Percentiles rank a stretch among this genome's conserved stretches.
Evolutionary conservation across 176 grass and related monocot genomes (phyloP).

Genomic region (Calamus simplicifolius): DNA sequence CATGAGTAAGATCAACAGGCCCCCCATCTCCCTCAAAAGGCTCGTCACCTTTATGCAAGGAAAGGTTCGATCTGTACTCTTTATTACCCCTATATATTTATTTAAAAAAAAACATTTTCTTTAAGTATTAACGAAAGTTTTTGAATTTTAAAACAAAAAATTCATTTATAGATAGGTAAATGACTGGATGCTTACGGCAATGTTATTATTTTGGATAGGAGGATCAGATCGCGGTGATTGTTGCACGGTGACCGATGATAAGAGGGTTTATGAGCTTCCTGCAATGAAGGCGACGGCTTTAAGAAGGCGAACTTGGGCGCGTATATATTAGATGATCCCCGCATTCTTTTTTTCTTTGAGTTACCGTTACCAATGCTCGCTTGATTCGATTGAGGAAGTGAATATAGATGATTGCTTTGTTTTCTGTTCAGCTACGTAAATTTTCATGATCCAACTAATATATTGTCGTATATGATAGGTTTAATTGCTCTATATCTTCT

Average conservation of each 20-base stretch:
- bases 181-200: background rate
- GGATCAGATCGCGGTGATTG: constrained; percentile 60
- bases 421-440: too few species aligned
- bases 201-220: constrained; percentile 18
- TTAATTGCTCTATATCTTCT: too few species aligned
- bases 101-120: too few species aligned
- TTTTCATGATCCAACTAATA: too few species aligned
- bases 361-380: background rate
- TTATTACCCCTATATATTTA: background rate
- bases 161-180: background rate
- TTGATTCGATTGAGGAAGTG: too few species aligned
- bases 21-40: constrained; percentile 57
- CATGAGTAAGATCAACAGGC: constrained; percentile 82
- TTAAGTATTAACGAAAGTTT: too few species aligned
- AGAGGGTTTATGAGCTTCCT: constrained; percentile 73
- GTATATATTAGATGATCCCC: constrained; percentile 19
- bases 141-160: too few species aligned
- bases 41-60: constrained; percentile 63
- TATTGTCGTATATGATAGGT: too few species aligned
- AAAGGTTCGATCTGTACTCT: constrained; percentile 26
- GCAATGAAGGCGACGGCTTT: constrained; percentile 69
- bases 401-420: too few species aligned
- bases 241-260: constrained; percentile 64
- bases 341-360: background rate
- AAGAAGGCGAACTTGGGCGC: constrained; percentile 55